Conservation (phyloP, 202 grass and related monocot genomes). For the Carex sylvatica region DNA sequence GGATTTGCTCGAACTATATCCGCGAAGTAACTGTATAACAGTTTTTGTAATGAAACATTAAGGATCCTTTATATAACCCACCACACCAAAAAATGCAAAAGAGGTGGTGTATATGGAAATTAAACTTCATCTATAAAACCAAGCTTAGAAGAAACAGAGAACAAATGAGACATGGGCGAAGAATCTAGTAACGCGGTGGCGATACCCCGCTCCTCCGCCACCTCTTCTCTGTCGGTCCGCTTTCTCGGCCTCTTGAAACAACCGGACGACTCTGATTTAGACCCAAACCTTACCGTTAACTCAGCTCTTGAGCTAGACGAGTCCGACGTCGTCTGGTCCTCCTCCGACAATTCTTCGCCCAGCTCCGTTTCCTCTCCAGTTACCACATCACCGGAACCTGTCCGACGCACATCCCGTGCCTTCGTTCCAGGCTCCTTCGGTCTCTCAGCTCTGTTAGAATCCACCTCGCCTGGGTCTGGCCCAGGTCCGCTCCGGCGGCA, state of each 20-base stretch:
- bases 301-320: slow-evolving; percentile 74
- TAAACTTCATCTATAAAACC: slow-evolving; percentile 27
- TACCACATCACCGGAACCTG: background rate
- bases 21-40: background rate
- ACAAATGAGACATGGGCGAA: background rate
- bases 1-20: background rate
- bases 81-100: background rate
- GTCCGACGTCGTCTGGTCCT: slow-evolving; percentile 79
- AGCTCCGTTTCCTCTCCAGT: slow-evolving; percentile 41
- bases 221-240: slow-evolving; percentile 44
- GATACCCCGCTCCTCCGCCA: slow-evolving; percentile 23
- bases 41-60: background rate
- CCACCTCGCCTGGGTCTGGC: slow-evolving; percentile 26
- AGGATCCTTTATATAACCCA: background rate
- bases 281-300: background rate
- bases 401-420: slow-evolving; percentile 21
- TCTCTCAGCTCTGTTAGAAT: slow-evolving; percentile 48
- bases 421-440: slow-evolving; percentile 42
- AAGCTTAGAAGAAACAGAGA: slow-evolving; percentile 3
- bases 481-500: slow-evolving; percentile 21
- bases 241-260: slow-evolving; percentile 69
- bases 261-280: slow-evolving; percentile 29
- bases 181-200: slow-evolving; percentile 27
- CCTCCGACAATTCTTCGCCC: slow-evolving; percentile 22
- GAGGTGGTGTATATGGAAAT: slow-evolving; percentile 32